phyloP scores from a whole-genome alignment of 257 asterid genomes.

The Echium plantagineum region DNA sequence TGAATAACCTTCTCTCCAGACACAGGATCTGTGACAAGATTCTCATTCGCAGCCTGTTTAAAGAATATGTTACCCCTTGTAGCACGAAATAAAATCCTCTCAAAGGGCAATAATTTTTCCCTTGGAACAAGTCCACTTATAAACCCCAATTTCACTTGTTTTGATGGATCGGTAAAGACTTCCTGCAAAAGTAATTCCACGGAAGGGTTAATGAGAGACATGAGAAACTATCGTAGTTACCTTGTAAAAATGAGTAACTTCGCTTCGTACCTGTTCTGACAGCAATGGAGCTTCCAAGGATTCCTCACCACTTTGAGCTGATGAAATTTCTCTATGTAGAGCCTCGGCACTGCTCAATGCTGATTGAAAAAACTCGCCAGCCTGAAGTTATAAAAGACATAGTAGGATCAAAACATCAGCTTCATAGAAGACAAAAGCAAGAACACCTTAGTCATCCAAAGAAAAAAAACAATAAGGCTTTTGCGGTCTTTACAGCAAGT shows the following conservation, averaged over 20 bases:
- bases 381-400: slow-evolving; percentile 27
- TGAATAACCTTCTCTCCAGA: slow-evolving; percentile 81
- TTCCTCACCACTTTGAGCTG: slow-evolving; percentile 70
- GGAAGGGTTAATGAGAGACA: slow-evolving; percentile 5
- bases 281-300: slow-evolving; percentile 83
- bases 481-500: too few species aligned
- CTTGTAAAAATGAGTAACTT: neutral
- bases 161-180: slow-evolving; percentile 56
- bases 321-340: slow-evolving; percentile 51
- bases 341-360: slow-evolving; percentile 80
- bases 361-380: slow-evolving; percentile 76
- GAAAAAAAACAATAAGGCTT: too few species aligned
- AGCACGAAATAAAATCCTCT: slow-evolving; percentile 95
- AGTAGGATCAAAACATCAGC: neutral
- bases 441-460: too few species aligned
- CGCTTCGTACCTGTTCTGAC: slow-evolving; percentile 48
- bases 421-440: too few species aligned
- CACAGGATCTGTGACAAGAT: slow-evolving; percentile 73
- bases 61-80: slow-evolving; percentile 95
- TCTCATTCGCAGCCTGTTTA: slow-evolving; percentile 72
- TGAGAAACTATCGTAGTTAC: neutral
- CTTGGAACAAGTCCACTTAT: slow-evolving; percentile 88
- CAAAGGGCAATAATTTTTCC: slow-evolving; percentile 84
- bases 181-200: slow-evolving; percentile 34
- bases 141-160: slow-evolving; percentile 92